Evolutionary conservation across 2,329 filamentous ascomycete genomes (phyloP).

Genomic region (Apiospora sp.): DNA sequence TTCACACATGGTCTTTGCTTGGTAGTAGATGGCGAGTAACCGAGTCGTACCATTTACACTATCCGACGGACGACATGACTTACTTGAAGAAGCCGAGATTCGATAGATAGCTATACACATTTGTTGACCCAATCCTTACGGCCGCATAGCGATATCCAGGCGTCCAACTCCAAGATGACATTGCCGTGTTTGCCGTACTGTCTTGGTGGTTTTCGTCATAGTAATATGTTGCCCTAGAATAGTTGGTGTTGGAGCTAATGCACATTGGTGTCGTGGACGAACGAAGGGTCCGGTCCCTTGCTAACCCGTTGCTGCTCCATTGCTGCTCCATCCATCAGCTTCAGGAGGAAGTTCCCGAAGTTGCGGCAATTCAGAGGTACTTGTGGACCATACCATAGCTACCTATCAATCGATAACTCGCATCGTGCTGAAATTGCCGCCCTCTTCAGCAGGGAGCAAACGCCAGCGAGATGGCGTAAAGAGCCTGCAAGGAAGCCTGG

Average conservation of each 20-base stretch:
- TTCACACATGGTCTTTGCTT: not conserved
- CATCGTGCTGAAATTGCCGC: not conserved
- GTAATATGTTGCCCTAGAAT: not conserved
- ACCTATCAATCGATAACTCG: not conserved
- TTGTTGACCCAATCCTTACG: not conserved
- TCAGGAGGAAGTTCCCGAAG: not conserved
- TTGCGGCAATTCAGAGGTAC: not conserved
- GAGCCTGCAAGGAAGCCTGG: not conserved
- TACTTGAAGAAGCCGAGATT: not conserved
- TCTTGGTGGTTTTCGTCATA: not conserved
- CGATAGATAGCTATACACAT: not conserved
- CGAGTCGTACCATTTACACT: not conserved
- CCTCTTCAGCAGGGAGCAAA: not conserved
- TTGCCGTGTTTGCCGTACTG: not conserved
- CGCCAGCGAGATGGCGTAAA: not conserved
- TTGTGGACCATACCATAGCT: not conserved
- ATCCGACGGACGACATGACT: constrained; percentile 1
- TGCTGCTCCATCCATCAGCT: not conserved
- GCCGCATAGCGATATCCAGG: not conserved
- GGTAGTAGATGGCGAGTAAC: not conserved
- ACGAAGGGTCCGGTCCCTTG: constrained; percentile 5
- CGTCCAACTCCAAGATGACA: not conserved
- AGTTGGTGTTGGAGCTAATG: not conserved
- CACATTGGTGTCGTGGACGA: not conserved
- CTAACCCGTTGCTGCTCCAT: not conserved